Evolutionary conservation across 306 rosid species (phyloP).

Genomic region (Urtica urens): DNA sequence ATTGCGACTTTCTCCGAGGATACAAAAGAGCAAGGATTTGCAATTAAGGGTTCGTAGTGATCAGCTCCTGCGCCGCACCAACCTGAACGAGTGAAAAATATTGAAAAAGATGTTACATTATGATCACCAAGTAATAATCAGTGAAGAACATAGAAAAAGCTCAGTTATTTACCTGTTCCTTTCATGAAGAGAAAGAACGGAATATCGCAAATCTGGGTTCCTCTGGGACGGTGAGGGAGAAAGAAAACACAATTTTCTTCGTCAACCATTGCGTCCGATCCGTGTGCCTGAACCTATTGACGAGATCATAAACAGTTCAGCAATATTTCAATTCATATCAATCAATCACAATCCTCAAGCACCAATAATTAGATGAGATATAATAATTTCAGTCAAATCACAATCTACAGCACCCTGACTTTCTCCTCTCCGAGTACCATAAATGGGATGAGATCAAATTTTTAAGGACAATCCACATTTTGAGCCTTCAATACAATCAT

Average conservation of each 20-base stretch:
- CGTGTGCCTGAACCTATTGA: slow-evolving; percentile 97
- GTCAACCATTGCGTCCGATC: slow-evolving; percentile 96
- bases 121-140: too few relatives aligned
- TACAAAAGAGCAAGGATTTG: slow-evolving; percentile 51
- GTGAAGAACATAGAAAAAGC: background rate
- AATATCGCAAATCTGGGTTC: slow-evolving; percentile 55
- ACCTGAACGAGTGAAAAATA: slow-evolving; percentile 36
- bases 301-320: too few relatives aligned
- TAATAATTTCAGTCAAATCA: too few relatives aligned
- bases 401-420: too few relatives aligned
- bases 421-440: too few relatives aligned
- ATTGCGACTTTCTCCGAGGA: slow-evolving; percentile 88
- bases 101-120: slow-evolving; percentile 1
- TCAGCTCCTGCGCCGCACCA: slow-evolving; percentile 99
- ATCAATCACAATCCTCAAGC: too few relatives aligned
- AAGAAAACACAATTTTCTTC: slow-evolving; percentile 93
- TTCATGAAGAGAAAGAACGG: slow-evolving; percentile 98
- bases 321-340: too few relatives aligned
- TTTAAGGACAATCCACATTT: too few relatives aligned
- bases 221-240: slow-evolving; percentile 95
- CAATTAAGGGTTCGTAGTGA: slow-evolving; percentile 91
- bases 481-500: too few relatives aligned
- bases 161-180: slow-evolving; percentile 84
- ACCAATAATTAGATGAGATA: too few relatives aligned
- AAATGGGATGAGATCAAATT: too few relatives aligned